Evolutionary conservation across 2,329 filamentous ascomycete species (phyloP).

Genomic region (Penicillium nordicum): DNA sequence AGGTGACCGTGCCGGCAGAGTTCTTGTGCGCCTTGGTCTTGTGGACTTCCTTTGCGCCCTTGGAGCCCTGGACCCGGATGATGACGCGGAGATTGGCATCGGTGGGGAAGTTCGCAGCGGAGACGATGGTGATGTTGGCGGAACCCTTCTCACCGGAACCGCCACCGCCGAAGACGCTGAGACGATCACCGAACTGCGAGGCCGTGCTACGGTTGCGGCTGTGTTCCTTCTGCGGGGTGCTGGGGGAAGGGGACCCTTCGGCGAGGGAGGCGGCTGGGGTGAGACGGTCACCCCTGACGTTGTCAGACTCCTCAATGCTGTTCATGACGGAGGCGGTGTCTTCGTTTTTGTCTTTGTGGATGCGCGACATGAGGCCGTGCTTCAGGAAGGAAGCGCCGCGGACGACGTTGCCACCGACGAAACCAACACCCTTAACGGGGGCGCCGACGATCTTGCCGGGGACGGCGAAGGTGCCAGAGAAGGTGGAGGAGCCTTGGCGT

Average conservation of each 20-base stretch:
- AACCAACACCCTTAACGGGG: slow-evolving; percentile 88
- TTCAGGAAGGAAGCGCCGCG: slow-evolving; percentile 89
- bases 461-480: slow-evolving; percentile 81
- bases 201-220: slow-evolving; percentile 48
- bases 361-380: slow-evolving; percentile 65
- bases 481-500: slow-evolving; percentile 86
- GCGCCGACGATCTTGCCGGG: slow-evolving; percentile 90
- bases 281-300: slow-evolving; percentile 13
- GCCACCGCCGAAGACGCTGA: slow-evolving; percentile 49
- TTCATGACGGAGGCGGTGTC: slow-evolving; percentile 30
- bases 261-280: slow-evolving; percentile 26
- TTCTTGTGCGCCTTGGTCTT: slow-evolving; percentile 91
- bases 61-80: slow-evolving; percentile 64
- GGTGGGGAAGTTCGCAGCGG: slow-evolving; percentile 72
- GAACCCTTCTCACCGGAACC: slow-evolving; percentile 63
- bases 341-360: slow-evolving; percentile 53
- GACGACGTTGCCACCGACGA: slow-evolving; percentile 76
- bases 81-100: slow-evolving; percentile 75
- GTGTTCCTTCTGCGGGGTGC: slow-evolving; percentile 40
- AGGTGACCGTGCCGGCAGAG: slow-evolving; percentile 60
- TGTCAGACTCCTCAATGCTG: slow-evolving; percentile 23
- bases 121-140: slow-evolving; percentile 75
- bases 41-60: slow-evolving; percentile 71
- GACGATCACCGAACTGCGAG: slow-evolving; percentile 48
- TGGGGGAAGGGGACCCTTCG: slow-evolving; percentile 25